Evolutionary conservation across 2,329 filamentous ascomycete species (phyloP).

Genomic region (Ceratocystis albifundus): DNA sequence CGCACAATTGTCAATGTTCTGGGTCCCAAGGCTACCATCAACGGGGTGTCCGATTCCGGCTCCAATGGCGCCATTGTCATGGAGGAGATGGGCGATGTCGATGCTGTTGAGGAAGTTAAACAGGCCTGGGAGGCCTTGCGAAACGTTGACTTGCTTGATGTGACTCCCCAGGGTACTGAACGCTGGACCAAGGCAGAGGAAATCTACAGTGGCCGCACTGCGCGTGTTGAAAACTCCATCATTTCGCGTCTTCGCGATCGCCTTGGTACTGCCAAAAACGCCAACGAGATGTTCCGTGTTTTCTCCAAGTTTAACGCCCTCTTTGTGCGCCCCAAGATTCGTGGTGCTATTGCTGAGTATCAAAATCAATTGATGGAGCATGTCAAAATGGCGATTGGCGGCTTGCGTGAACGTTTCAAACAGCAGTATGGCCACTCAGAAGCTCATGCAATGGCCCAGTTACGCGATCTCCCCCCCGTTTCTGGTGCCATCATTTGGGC

Average conservation of each 20-base stretch:
- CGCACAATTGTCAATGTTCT: slow-evolving; percentile 95
- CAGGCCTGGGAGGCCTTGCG: slow-evolving; percentile 90
- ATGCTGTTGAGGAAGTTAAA: slow-evolving; percentile 90
- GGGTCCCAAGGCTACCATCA: slow-evolving; percentile 53
- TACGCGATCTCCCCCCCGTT: slow-evolving; percentile 89
- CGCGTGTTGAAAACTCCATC: slow-evolving; percentile 95
- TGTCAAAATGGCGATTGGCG: slow-evolving; percentile 89
- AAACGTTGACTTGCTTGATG: slow-evolving; percentile 90
- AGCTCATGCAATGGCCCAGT: slow-evolving; percentile 93
- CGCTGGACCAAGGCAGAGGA: slow-evolving; percentile 90
- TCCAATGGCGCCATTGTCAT: slow-evolving; percentile 58
- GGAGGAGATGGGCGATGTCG: slow-evolving; percentile 92
- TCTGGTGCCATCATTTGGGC: slow-evolving; percentile 97
- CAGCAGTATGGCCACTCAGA: slow-evolving; percentile 98
- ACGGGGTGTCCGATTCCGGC: slow-evolving; percentile 32
- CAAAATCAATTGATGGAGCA: slow-evolving; percentile 97
- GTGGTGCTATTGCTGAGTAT: slow-evolving; percentile 93
- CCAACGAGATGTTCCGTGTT: slow-evolving; percentile 99
- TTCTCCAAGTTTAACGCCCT: slow-evolving; percentile 99
- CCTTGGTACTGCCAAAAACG: slow-evolving; percentile 87
- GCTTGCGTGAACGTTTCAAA: slow-evolving; percentile 93
- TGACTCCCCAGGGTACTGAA: slow-evolving; percentile 77
- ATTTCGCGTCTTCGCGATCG: slow-evolving; percentile 88
- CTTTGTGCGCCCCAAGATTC: slow-evolving; percentile 97
- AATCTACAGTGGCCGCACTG: slow-evolving; percentile 93